Base-by-base conservation (phyloP, 108 stramenopile genomes). In the Cyclotella cryptica region DNA sequence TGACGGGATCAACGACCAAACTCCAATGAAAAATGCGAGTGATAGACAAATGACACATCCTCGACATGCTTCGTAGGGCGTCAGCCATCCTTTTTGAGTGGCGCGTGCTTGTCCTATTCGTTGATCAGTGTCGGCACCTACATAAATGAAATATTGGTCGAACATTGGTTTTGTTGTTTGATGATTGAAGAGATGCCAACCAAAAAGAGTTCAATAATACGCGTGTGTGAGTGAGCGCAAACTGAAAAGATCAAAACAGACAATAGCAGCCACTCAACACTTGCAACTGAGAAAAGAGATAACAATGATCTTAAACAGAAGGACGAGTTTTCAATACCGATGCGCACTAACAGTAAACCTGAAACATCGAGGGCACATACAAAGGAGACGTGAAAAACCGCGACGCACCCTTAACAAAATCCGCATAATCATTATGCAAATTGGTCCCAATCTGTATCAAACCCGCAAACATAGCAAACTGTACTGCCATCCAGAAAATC, bases 401-500 rank as follows among this genome's bases (percentile, higher is more conserved):
- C 12, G 13, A 65, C 29, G 27, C 13, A 68, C 67, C 67, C 81
- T 89, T 89, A 44, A 93, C 91, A 72, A 91, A 94, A 66, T 96
- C 96, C 21, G 93, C 93, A 71, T 96, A 96, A 72, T 96, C 96
- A 66, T 96, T 96, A 84, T 96, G 96, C 42, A 96, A 59, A 70
- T 96, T 96, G 12, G 93, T 94, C 10, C 90, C 91, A 47, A 96
- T 79, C 69, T 96, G 96, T 47, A 94, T 86, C 42, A 93, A 63
- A 10, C 40, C 30, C 24, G 83, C 83, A 66, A 84, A 84, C 39
- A 67, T 19, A 18, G 79, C 78, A 62, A 84, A 84, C 66, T 75
- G 83, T 17, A 84, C 19, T 65, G 64, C 64, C 43, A 65, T 26
- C 64, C 21, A 46, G 18, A 11, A 17, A 42, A 62, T 21, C 43